Base-by-base conservation (phyloP, 495 filamentous ascomycete species). In the Geopyxis carbonaria region DNA sequence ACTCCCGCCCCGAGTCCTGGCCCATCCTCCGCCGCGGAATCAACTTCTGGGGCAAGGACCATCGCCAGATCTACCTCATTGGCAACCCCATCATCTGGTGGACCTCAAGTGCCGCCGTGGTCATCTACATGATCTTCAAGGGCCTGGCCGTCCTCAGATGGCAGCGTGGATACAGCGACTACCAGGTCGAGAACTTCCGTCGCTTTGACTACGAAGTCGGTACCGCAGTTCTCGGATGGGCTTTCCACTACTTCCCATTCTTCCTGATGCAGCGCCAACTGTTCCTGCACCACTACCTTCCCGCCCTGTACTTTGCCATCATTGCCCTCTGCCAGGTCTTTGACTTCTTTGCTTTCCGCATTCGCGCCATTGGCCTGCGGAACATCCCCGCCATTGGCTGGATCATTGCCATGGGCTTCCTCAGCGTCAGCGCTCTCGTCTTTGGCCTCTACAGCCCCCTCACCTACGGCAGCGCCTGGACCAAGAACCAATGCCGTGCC, bases 171-270 rank as follows among this genome's bases (percentile, higher is more conserved):
- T 94, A 69, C 65, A 69, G 68, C 40, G 89, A 97, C 64, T 95
- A 97, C 59, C 61, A 68, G 21, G 70, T 75, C 47, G 55, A 72
- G 15, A 76, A 68, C 28, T 92, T 93, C 70, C 89, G 89, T 61
- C 78, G 89, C 27, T 95, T 95, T 57, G 89, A 95, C 62, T 95
- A 93, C 54, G 89, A 97, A 57, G 71, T 95, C 48, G 89, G 89
- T 40, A 83, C 73, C 7, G 78, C 72, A 22, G 81, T 94, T 9
- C 70, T 97, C 16, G 89, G 80, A 30, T 93, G 85, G 85, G 77
- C 76, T 14, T 80, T 93, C 61, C 85, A 93, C 53, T 93, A 93
- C 61, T 91, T 93, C 67, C 85, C 85, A n/a, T 93, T 93, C 63
- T 93, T 69, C 58, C 72, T 93, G 16, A 93, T 93, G 86, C 75